These are phyloP conservation scores for Forsythia viridissima DNA, from an alignment of 257 asterid species.

Conservation along the genomic window DNA sequence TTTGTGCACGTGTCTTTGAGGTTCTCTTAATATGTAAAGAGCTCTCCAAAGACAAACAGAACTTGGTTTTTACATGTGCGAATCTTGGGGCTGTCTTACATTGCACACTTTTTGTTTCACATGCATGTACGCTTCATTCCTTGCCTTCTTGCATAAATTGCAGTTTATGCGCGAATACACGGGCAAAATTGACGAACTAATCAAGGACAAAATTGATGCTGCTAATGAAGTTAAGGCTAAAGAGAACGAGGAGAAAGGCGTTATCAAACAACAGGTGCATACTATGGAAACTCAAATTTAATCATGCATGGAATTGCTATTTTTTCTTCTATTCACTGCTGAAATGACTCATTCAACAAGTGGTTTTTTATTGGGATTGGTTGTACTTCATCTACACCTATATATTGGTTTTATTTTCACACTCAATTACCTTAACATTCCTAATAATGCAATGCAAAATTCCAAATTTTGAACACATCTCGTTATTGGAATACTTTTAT, in stretches of 20 bases:
- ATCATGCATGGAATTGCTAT: neutral
- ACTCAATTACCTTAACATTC: no score
- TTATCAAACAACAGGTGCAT: slow-evolving; percentile 84
- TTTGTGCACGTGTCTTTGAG: slow-evolving; percentile 1
- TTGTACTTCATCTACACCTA: no score
- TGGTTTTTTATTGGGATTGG: neutral
- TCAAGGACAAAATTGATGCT: slow-evolving; percentile 84
- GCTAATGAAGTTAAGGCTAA: slow-evolving; percentile 74
- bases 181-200: slow-evolving; percentile 89
- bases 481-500: no score
- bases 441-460: no score
- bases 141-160: slow-evolving; percentile 17
- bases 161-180: slow-evolving; percentile 96
- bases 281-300: neutral
- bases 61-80: no score
- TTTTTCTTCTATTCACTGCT: neutral
- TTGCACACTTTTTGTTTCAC: neutral
- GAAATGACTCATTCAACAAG: neutral
- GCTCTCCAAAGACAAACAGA: neutral
- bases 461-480: no score
- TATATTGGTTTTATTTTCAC: no score
- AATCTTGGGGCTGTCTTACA: no score
- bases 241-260: slow-evolving; percentile 82
- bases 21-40: neutral
- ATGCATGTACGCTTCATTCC: no score